These are phyloP conservation scores for Xylaria acuta DNA, from an alignment of 495 filamentous ascomycete species.

Conservation along the genomic window DNA sequence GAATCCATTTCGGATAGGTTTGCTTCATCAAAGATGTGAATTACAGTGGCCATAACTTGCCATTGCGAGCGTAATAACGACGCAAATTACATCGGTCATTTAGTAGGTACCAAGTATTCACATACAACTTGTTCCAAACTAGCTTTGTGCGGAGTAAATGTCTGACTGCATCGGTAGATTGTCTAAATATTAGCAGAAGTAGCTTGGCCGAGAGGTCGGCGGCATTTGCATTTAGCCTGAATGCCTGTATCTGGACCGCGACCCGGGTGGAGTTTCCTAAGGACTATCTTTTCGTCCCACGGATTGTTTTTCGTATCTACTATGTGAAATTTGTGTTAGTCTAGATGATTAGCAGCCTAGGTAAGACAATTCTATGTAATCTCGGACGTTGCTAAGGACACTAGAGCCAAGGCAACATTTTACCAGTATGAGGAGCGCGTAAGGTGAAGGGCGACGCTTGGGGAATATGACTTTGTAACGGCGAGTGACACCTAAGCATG, in stretches of 20 bases:
- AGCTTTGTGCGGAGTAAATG: conserved; percentile 2
- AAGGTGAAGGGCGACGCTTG: neutral
- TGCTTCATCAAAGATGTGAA: neutral
- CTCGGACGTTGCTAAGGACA: neutral
- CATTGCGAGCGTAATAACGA: too few relatives aligned
- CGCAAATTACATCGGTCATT: neutral
- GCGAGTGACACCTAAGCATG: neutral
- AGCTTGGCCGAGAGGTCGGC: neutral
- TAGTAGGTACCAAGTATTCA: neutral
- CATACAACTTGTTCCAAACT: neutral
- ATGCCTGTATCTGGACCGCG: conserved; percentile 28
- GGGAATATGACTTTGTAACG: neutral
- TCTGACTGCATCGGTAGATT: neutral
- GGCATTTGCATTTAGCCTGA: conserved; percentile 36
- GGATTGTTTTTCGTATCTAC: neutral
- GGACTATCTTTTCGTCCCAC: neutral
- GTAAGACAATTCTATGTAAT: conserved; percentile 16
- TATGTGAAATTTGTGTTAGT: neutral
- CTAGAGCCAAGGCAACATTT: neutral
- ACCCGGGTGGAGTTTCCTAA: neutral
- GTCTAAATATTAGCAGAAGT: neutral
- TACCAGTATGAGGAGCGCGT: neutral
- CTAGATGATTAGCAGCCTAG: conserved; percentile 7
- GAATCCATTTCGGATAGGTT: neutral
- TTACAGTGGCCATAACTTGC: neutral